Conservation (phyloP, 169 alveolate species). For the Miamiensis avidus region DNA sequence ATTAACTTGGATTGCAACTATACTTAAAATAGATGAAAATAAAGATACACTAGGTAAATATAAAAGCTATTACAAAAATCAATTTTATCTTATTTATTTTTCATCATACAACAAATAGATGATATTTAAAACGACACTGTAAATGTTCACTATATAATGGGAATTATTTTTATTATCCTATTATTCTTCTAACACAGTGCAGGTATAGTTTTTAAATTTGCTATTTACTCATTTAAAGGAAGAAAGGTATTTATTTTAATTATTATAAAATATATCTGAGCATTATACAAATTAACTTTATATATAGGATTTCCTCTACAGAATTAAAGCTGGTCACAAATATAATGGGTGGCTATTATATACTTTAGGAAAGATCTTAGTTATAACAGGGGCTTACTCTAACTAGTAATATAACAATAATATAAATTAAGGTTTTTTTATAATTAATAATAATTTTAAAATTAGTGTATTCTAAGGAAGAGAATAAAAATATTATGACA, state of each 20-base stretch:
- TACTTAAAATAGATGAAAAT: too few species aligned
- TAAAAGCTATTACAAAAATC: too few species aligned
- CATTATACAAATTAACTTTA: too few species aligned
- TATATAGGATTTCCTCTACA: background rate
- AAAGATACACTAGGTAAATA: too few species aligned
- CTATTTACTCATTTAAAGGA: background rate
- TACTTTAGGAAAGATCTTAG: background rate
- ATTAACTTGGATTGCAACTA: background rate
- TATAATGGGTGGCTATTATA: background rate
- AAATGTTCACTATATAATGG: background rate
- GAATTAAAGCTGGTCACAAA: background rate
- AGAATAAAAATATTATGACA: background rate
- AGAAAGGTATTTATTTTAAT: background rate
- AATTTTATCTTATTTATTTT: background rate
- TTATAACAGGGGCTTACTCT: background rate
- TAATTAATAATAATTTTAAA: too few species aligned
- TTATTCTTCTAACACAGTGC: background rate
- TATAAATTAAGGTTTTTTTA: too few species aligned
- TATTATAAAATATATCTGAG: too few species aligned
- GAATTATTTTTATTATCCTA: background rate
- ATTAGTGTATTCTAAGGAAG: background rate
- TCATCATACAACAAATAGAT: too few species aligned
- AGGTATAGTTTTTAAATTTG: background rate
- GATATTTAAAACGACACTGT: background rate
- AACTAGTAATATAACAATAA: background rate